Base-by-base conservation (phyloP, 805 yeast genomes). In the Wickerhamiella domercqiae region DNA sequence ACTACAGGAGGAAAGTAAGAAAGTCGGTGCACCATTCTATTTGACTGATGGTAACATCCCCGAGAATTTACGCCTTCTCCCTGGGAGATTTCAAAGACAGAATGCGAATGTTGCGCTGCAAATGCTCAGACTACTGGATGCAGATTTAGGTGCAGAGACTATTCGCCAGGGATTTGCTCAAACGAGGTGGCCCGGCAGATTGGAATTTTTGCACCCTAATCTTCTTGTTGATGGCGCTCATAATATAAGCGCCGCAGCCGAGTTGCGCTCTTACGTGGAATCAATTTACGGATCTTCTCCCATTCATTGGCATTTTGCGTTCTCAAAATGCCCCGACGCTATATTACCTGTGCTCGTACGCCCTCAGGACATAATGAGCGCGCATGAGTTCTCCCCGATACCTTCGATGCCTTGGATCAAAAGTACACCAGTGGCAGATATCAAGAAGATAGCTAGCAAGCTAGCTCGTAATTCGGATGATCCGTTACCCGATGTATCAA, bases 381-480 rank as follows among this genome's bases (percentile, higher is more conserved):
- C 76, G 1, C 73, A 87, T 0, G 52, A 61, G 22, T 90, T 86
- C 53, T 68, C 74, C 2, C 48, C 60, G 1, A 87, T 93, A 0
- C 86, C 77, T 11, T 78, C 82, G 0, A 90, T 90, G 98, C 95
- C 97, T 0, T 90, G 97, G 97, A 73, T 90, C 4, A 50, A 63
- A 30, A 59, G 86, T 1, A 64, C 62, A 44, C 48, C 52, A 3
- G 50, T 62, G 1, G 47, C 40, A 1, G 58, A 54, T 14, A 50
- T 76, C 25, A 35, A 38, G 13, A 6, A 37, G 35, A 42, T 43
- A 39, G 46, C 47, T 32, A 20, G 36, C 34, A n/a, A 26, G 42
- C 21, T 39, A 9, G 22, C 44, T 4, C 53, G 50, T 4, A 50
- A 58, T 2, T 39, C 42, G 4, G 5, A 20, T 2, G 54, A 47